phyloP scores from a whole-genome alignment of 2,329 filamentous ascomycete species.

The Penicillium nordicum region DNA sequence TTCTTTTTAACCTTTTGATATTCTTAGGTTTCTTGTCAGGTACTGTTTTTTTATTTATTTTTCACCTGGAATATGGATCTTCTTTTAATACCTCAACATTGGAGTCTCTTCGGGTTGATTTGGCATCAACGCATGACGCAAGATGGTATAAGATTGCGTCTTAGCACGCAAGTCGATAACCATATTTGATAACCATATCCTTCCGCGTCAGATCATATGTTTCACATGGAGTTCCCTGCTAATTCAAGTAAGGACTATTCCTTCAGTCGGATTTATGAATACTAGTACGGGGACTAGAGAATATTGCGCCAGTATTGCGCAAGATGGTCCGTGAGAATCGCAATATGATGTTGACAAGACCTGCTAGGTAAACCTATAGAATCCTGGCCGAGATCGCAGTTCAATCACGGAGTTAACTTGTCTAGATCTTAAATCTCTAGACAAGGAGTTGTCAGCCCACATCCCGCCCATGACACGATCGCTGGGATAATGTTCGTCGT shows the following conservation, averaged over 20 bases:
- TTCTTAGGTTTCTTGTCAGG: background rate
- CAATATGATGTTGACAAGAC: background rate
- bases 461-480: background rate
- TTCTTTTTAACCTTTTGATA: background rate
- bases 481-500: background rate
- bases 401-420: background rate
- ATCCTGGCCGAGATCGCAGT: background rate
- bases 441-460: background rate
- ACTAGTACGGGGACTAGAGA: background rate
- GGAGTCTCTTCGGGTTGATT: background rate
- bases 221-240: background rate
- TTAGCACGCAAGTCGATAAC: constrained; percentile 6
- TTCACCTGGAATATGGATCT: background rate
- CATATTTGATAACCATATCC: background rate
- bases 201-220: background rate
- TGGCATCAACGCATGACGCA: constrained; percentile 4
- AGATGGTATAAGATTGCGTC: background rate
- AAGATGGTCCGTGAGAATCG: background rate
- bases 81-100: background rate
- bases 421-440: background rate
- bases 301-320: background rate
- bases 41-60: background rate
- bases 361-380: background rate
- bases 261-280: background rate
- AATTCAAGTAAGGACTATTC: background rate